phyloP scores from a whole-genome alignment of 2,329 filamentous ascomycete species.

The Dactylellina sp. region DNA sequence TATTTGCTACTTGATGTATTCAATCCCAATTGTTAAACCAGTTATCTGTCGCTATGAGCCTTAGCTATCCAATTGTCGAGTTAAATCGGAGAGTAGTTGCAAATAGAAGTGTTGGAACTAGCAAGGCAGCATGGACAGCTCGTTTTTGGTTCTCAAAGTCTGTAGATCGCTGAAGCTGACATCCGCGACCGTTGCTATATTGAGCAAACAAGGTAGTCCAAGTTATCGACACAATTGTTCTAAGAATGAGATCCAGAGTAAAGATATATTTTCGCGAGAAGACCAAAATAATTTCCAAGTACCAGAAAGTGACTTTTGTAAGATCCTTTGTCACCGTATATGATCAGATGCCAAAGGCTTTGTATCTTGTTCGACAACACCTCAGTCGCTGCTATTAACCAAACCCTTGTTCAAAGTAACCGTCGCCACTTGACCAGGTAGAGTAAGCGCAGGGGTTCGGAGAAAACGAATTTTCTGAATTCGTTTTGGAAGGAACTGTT shows the following conservation, averaged over 20 bases:
- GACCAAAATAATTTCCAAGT: background rate
- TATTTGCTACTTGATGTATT: slow-evolving; percentile 5
- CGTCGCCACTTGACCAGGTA: slow-evolving; percentile 52
- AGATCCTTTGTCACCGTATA: slow-evolving; percentile 18
- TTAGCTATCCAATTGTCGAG: background rate
- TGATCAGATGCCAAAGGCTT: slow-evolving; percentile 50
- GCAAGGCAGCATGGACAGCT: background rate
- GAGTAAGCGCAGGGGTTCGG: slow-evolving; percentile 29
- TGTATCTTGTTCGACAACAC: slow-evolving; percentile 41
- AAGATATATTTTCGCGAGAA: background rate
- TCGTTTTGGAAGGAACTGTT: slow-evolving; percentile 47
- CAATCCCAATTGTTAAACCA: background rate
- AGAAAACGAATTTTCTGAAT: slow-evolving; percentile 25
- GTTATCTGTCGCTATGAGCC: background rate
- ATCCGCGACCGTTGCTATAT: background rate
- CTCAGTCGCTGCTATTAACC: slow-evolving; percentile 18
- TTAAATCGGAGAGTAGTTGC: background rate
- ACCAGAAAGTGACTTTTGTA: slow-evolving; percentile 14
- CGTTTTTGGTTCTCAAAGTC: too few relatives aligned
- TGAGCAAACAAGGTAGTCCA: too few relatives aligned
- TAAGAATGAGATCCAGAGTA: background rate
- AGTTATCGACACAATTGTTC: background rate
- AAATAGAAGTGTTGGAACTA: background rate
- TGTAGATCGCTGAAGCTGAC: too few relatives aligned
- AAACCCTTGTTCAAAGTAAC: slow-evolving; percentile 50